phyloP scores from a whole-genome alignment of 176 grass and related monocot genomes.

The Themeda triandra region DNA sequence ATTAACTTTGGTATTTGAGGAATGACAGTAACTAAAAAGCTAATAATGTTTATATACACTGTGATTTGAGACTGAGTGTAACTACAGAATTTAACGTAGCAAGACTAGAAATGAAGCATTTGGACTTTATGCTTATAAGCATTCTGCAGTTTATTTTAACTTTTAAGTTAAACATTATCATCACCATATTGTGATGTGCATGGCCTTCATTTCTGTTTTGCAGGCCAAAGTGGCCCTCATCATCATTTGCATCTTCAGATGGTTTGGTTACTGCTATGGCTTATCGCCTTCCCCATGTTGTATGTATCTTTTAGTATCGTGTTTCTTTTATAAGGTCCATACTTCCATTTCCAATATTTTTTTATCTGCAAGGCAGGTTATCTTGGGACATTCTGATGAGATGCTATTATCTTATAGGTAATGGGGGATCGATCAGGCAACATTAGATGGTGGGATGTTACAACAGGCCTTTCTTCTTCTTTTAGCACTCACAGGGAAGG shows the following conservation, averaged over 20 bases:
- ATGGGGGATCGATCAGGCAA: slow-evolving; percentile 97
- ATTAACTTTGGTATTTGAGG: background rate
- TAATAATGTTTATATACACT: background rate
- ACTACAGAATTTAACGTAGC: background rate
- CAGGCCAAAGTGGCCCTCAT: slow-evolving; percentile 99
- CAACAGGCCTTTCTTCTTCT: slow-evolving; percentile 89
- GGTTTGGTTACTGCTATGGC: slow-evolving; percentile 97
- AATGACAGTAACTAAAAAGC: background rate
- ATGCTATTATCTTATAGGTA: slow-evolving; percentile 59
- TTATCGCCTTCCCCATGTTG: slow-evolving; percentile 96
- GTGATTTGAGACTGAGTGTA: slow-evolving; percentile 1
- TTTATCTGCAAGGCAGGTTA: slow-evolving; percentile 22
- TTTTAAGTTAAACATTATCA: slow-evolving; percentile 18
- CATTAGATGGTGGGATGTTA: slow-evolving; percentile 99
- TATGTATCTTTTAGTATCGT: slow-evolving; percentile 42
- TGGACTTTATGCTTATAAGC: slow-evolving; percentile 12
- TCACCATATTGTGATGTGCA: background rate
- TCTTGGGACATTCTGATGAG: slow-evolving; percentile 27
- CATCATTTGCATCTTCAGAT: slow-evolving; percentile 96
- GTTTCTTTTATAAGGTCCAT: background rate
- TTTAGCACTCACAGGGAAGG: slow-evolving; percentile 99
- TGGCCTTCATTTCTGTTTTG: slow-evolving; percentile 33
- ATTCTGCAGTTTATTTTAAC: slow-evolving; percentile 28
- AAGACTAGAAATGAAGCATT: background rate
- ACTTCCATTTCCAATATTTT: background rate